phyloP scores from a whole-genome alignment of 805 yeast genomes.

The Teunomyces panamensis region DNA sequence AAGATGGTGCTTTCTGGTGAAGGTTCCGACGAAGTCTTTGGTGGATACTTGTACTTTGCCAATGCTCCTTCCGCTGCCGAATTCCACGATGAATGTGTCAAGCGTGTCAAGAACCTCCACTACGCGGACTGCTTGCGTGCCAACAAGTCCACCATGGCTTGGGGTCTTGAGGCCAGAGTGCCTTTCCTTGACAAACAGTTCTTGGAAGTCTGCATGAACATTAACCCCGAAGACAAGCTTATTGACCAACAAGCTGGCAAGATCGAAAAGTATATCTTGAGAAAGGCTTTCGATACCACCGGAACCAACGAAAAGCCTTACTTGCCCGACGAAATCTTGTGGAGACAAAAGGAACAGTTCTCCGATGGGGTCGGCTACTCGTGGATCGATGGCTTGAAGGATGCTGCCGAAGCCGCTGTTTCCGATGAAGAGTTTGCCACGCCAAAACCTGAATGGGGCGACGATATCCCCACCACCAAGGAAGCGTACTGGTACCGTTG shows the following conservation, averaged over 20 bases:
- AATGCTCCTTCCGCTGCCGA: slow-evolving; percentile 91
- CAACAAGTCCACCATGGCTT: slow-evolving; percentile 98
- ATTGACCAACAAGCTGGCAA: slow-evolving; percentile 67
- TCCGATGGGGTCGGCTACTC: slow-evolving; percentile 99
- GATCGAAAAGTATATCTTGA: slow-evolving; percentile 92
- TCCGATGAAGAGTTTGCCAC: slow-evolving; percentile 86
- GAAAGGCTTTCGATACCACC: slow-evolving; percentile 95
- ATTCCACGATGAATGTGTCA: slow-evolving; percentile 93
- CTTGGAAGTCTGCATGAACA: slow-evolving; percentile 89
- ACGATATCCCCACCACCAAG: slow-evolving; percentile 91
- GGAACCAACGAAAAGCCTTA: slow-evolving; percentile 79
- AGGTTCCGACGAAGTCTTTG: slow-evolving; percentile 98
- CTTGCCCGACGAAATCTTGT: slow-evolving; percentile 92
- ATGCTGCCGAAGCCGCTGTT: slow-evolving; percentile 82
- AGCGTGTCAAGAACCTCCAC: slow-evolving; percentile 96
- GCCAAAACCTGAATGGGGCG: slow-evolving; percentile 96
- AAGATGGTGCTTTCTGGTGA: slow-evolving; percentile 99
- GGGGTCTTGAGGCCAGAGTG: slow-evolving; percentile 99
- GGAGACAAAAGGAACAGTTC: slow-evolving; percentile 99
- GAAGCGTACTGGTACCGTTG: slow-evolving; percentile 99
- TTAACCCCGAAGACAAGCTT: slow-evolving; percentile 88
- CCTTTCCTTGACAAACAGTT: slow-evolving; percentile 96
- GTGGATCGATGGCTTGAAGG: slow-evolving; percentile 98
- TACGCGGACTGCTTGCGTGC: slow-evolving; percentile 97
- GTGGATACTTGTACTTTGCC: slow-evolving; percentile 97